phyloP scores from a whole-genome alignment of 2,329 filamentous ascomycete species.

The Paecilomyces variotii region DNA sequence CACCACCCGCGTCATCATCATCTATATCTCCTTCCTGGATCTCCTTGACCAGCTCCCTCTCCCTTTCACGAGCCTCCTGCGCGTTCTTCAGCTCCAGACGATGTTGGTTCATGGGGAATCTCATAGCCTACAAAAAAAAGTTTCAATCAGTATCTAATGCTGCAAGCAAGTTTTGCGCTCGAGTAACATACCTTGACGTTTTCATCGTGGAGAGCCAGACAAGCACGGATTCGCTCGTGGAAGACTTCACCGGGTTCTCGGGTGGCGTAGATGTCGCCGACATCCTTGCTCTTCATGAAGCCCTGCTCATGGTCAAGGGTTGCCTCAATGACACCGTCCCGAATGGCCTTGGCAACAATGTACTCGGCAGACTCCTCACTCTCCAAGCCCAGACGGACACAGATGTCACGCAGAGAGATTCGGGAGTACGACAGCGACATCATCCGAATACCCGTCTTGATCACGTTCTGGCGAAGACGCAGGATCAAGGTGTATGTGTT shows the following conservation, averaged over 20 bases:
- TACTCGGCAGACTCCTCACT: conserved; percentile 98
- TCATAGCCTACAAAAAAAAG: conserved; percentile 64
- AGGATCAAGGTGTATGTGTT: conserved; percentile 93
- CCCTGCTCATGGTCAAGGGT: conserved; percentile 88
- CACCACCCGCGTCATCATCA: conserved; percentile 89
- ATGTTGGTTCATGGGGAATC: conserved; percentile 99
- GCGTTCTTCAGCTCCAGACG: conserved; percentile 94
- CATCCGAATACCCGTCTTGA: conserved; percentile 98
- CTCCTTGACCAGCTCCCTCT: conserved; percentile 96
- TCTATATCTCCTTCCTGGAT: conserved; percentile 97
- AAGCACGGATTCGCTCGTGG: conserved; percentile 91
- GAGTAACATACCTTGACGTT: conserved; percentile 73
- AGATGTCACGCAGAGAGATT: conserved; percentile 94
- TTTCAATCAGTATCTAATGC: conserved; percentile 17
- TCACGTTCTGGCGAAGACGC: conserved; percentile 93
- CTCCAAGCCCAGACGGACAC: conserved; percentile 84
- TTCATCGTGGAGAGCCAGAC: conserved; percentile 87
- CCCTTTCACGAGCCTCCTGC: conserved; percentile 92
- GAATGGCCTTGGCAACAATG: conserved; percentile 96
- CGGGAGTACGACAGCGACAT: conserved; percentile 97
- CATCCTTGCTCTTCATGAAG: conserved; percentile 97
- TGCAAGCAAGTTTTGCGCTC: neutral
- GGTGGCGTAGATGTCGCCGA: conserved; percentile 92
- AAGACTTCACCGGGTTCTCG: conserved; percentile 94
- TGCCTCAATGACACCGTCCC: conserved; percentile 94